Percentiles rank a stretch among this genome's conserved stretches.
These are phyloP conservation scores for Magnolia sinica DNA, from an alignment of 164 flowering plant species.

Conservation along the genomic window DNA sequence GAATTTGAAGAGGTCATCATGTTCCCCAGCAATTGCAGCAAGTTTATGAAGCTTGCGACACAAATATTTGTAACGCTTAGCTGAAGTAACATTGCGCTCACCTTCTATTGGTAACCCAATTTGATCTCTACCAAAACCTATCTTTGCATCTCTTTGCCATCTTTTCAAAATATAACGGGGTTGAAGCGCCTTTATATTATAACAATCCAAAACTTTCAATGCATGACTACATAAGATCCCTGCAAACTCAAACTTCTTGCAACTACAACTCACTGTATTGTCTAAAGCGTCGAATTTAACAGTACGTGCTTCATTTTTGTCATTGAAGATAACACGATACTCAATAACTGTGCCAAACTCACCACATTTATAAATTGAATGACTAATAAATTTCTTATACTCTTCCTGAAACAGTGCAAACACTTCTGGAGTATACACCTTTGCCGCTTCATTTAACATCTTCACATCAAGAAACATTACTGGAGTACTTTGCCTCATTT, in stretches of 20 bases:
- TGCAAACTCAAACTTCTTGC: slow-evolving; percentile 16
- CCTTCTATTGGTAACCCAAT: slow-evolving; percentile 4
- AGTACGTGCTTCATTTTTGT: slow-evolving; percentile 1
- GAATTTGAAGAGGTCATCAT: neutral
- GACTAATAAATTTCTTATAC: neutral
- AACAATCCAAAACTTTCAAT: slow-evolving; percentile 10
- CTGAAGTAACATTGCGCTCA: neutral
- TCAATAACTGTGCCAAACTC: neutral
- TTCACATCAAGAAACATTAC: neutral
- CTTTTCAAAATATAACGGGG: slow-evolving; percentile 14
- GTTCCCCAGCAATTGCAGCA: neutral
- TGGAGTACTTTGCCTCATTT: neutral
- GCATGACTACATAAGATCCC: slow-evolving; percentile 20
- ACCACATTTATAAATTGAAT: neutral
- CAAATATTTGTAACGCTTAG: neutral
- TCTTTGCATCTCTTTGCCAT: slow-evolving; percentile 17
- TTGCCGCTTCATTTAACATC: neutral
- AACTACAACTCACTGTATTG: slow-evolving; percentile 13
- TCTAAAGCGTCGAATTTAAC: slow-evolving; percentile 9
- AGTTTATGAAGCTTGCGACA: neutral
- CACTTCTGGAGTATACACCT: neutral
- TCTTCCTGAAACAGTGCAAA: neutral
- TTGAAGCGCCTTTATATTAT: slow-evolving; percentile 9
- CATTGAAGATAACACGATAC: neutral
- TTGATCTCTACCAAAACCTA: slow-evolving; percentile 5